Percentiles rank a stretch among this genome's conserved stretches.
Conservation (phyloP, 306 rosid genomes). For the Adenanthera pavonina region DNA sequence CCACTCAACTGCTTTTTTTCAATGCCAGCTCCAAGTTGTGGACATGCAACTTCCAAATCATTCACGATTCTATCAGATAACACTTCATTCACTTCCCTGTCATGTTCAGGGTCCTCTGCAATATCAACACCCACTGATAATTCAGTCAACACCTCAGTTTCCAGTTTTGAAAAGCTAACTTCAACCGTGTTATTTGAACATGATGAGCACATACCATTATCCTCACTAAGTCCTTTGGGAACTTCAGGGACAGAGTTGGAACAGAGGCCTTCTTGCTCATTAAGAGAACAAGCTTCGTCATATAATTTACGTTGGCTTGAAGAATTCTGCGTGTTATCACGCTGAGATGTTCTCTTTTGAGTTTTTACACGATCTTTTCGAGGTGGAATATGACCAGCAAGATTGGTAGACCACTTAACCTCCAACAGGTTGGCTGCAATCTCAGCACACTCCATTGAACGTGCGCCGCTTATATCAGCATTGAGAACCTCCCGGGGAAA, state of each 20-base stretch:
- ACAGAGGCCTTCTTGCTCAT: slow-evolving; percentile 14
- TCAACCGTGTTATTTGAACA: neutral
- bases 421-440: slow-evolving; percentile 84
- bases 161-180: neutral
- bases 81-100: slow-evolving; percentile 26
- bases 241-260: slow-evolving; percentile 25
- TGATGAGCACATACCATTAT: neutral
- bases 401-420: slow-evolving; percentile 85
- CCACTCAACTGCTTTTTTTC: slow-evolving; percentile 40
- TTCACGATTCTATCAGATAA: neutral
- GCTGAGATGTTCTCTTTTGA: slow-evolving; percentile 40
- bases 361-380: slow-evolving; percentile 25
- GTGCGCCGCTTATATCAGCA: slow-evolving; percentile 34
- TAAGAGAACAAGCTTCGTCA: slow-evolving; percentile 33
- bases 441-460: slow-evolving; percentile 77
- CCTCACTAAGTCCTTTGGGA: neutral
- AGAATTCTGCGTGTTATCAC: slow-evolving; percentile 29
- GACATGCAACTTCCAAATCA: slow-evolving; percentile 17
- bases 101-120: slow-evolving; percentile 22
- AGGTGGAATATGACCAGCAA: slow-evolving; percentile 36
- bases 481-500: slow-evolving; percentile 31
- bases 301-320: slow-evolving; percentile 12
- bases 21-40: slow-evolving; percentile 31
- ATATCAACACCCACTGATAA: slow-evolving; percentile 27
- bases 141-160: slow-evolving; percentile 1